Evolutionary conservation across 352 stramenopile species (phyloP), one percentile per base, ranked within the genome.

Genomic region (Phytophthora fragariae): DNA sequence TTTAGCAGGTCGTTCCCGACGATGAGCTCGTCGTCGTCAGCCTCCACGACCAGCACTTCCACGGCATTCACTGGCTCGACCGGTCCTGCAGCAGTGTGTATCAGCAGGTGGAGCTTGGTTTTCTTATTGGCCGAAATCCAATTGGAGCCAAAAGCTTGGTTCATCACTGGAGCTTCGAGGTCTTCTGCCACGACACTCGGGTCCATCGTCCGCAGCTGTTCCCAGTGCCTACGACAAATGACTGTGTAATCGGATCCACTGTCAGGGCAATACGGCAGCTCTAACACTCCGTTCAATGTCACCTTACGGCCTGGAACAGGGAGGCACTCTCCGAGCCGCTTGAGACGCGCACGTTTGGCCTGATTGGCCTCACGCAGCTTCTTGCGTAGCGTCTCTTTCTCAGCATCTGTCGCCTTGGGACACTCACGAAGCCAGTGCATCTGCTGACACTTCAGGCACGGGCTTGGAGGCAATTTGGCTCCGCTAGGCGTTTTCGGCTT

Each of bases 1-100:
- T 27, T 27, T 27, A 27, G 24, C 8, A 67, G 37, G 37, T 75
- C 68, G n/a, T 66, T 57, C 8, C 57, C 61, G 19, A 69, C 29
- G 35, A 74, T 68, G 21, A 74, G 68, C 37, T 75, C 68, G 7
- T 50, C 50, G 15, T 68, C 62, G 10, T 68, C 29, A 0, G 19
- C 39, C 14, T 60, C 37, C 21, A 69, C 62, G 11, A 62, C 41
- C 1, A 62, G 33, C 9, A 57, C 37, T 39, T 66, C 24, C 8
- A 68, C 37, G 3, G 53, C 12, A 37, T 39, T 2, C 19, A 73
- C 31, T 9, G 55, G 62, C 14, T 62, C n/a, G 1, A 69, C 57
- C 1, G 47, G 57, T 21, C 57, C 47, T 12, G 53, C 53, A 52
- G 53, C 62, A 14, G 65, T 72, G 50, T 72, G 65, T 17, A 72